Percentiles rank a stretch among this genome's conserved stretches.
These are phyloP conservation scores for Phialophora macrospora DNA, from an alignment of 2,329 filamentous ascomycete species.

Conservation along the genomic window DNA sequence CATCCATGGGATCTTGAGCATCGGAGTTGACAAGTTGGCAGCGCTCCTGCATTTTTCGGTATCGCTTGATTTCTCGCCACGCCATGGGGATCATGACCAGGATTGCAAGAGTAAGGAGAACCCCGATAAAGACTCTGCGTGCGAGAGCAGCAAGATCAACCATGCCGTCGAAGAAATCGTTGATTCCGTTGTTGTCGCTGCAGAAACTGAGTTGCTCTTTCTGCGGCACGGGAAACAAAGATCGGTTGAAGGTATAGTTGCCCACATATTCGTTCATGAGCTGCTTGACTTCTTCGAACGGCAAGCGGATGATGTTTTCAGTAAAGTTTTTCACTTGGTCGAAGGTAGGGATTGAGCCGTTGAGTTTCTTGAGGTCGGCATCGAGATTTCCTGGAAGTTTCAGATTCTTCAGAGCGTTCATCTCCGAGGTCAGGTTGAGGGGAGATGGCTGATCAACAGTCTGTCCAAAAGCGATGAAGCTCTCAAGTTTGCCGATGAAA, in stretches of 20 bases:
- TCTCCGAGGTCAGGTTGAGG: constrained; percentile 68
- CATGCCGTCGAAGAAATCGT: constrained; percentile 79
- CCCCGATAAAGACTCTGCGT: constrained; percentile 75
- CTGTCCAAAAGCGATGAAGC: constrained; percentile 45
- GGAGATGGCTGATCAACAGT: constrained; percentile 53
- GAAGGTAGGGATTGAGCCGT: constrained; percentile 81
- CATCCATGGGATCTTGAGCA: constrained; percentile 79
- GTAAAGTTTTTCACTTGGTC: constrained; percentile 82
- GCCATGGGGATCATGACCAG: constrained; percentile 78
- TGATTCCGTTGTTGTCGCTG: constrained; percentile 79
- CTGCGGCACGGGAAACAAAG: constrained; percentile 78
- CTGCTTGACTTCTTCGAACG: constrained; percentile 79
- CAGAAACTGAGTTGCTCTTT: constrained; percentile 88
- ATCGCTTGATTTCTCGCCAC: constrained; percentile 77
- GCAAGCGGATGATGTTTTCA: constrained; percentile 71
- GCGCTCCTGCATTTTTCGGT: constrained; percentile 72
- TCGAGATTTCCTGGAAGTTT: constrained; percentile 72
- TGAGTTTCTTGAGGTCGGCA: constrained; percentile 71
- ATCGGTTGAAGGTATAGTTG: constrained; percentile 76
- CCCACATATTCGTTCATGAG: constrained; percentile 73
- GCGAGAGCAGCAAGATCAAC: constrained; percentile 69
- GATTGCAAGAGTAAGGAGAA: constrained; percentile 72
- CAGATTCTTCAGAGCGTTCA: constrained; percentile 71
- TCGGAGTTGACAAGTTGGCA: constrained; percentile 68
- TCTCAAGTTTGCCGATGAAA: constrained; percentile 61